Base-by-base conservation (phyloP, 2,329 filamentous ascomycete genomes). In the Fusarium miscanthi region DNA sequence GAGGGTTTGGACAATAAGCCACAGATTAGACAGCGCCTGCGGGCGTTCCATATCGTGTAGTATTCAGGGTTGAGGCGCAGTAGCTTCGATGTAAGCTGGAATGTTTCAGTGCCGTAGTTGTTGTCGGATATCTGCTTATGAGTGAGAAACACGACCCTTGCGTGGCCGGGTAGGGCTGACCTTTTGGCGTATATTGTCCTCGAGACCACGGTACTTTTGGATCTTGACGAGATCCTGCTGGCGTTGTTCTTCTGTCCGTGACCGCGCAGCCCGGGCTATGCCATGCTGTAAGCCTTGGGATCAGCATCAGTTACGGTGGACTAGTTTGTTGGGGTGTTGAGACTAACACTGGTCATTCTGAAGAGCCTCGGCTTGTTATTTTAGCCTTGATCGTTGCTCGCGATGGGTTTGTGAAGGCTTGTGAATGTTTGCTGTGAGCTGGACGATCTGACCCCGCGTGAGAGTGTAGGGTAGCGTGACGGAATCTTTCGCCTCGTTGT, bases 21-120 rank as follows among this genome's bases (percentile, higher is more conserved):
- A 85, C 85, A 87, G 66, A 83, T 88, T 87, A 91, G 85, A 83
- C 89, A 91, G 78, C 88, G 88, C 77, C 96, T 92, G 79, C 96
- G 92, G 84, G 92, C 89, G 86, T 97, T 97, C 94, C 94, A 97
- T 87, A 94, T 88, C 63, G 94, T 95, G 84, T 96, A 96, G 85
- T 95, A 95, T 82, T 97, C 94, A 31, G 94, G 94, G 81, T 97
- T 97, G 77, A 91, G 88, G 51, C 87, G 88, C 59, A 95, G 87
- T 48, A 96, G 88, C 74, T 89, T 90, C n/a, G 92, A 91, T 38
- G 92, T 93, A 60, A 93, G 87, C 70, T 88, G 84, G 76, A 95
- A 89, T 43, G 90, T 88, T 62, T 89, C 85, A 61, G 84, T 75
- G 45, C 85, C 86, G 80, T 86, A 87, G 74, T 87, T 83, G 68